These are phyloP conservation scores for Solanum pennellii DNA, from an alignment of 257 asterid genomes.

Conservation along the genomic window DNA sequence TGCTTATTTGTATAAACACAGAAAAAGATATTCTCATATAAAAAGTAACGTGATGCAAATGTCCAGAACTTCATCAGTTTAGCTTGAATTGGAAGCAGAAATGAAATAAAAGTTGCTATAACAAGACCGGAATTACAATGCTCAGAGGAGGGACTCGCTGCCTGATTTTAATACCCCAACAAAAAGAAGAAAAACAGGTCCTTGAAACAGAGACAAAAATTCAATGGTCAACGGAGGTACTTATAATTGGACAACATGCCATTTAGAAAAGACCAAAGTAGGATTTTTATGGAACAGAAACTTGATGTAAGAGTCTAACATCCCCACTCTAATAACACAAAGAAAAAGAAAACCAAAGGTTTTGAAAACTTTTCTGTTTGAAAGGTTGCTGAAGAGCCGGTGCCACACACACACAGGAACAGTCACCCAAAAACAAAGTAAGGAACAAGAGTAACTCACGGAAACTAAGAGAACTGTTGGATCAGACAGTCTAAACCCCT, in stretches of 20 bases:
- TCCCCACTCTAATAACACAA: neutral
- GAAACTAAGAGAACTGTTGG: neutral
- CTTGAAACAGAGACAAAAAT: neutral
- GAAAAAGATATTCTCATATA: neutral
- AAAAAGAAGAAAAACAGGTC: neutral
- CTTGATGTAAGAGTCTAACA: neutral
- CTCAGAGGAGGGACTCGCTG: neutral
- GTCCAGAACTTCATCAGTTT: neutral
- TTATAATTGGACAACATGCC: neutral
- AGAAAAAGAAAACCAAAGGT: neutral
- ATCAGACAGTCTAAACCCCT: neutral
- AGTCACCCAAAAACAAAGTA: neutral
- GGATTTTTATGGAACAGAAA: neutral
- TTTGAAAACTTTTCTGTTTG: neutral
- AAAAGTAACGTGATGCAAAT: neutral
- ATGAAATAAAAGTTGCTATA: neutral
- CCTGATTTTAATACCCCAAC: neutral
- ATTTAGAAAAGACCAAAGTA: neutral
- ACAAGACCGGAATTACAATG: neutral
- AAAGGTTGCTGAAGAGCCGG: neutral
- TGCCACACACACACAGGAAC: neutral
- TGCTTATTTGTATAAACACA: neutral
- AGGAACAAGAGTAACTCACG: neutral
- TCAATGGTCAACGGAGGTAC: neutral
- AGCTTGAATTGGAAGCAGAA: neutral